Conservation (phyloP, 176 grass and related monocot genomes). For the Puya raimondii region DNA sequence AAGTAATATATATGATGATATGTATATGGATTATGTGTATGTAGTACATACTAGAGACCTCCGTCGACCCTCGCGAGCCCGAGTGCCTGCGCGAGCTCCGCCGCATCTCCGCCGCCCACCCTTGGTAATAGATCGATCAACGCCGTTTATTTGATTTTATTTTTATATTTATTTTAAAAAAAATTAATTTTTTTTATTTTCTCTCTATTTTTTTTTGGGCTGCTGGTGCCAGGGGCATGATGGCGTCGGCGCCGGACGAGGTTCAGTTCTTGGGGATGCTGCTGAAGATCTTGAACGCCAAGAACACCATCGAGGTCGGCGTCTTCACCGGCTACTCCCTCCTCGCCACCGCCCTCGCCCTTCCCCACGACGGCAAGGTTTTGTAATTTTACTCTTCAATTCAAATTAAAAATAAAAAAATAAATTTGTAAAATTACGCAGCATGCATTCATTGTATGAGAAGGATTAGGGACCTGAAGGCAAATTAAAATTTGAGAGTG, state of each 20-base stretch:
- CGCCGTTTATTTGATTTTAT: neutral
- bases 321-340: constrained; percentile 78
- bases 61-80: constrained; percentile 60
- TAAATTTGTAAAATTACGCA: neutral
- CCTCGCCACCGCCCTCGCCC: constrained; percentile 59
- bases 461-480: no score
- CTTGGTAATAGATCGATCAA: constrained; percentile 10
- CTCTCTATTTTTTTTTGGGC: neutral
- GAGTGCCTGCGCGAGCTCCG: constrained; percentile 65
- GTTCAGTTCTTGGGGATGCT: constrained; percentile 42
- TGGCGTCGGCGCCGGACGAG: constrained; percentile 48
- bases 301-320: constrained; percentile 66
- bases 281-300: constrained; percentile 63
- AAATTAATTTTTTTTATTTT: neutral
- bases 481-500: no score
- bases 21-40: neutral
- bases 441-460: no score
- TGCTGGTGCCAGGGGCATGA: constrained; percentile 23
- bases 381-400: neutral
- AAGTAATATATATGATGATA: neutral
- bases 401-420: neutral
- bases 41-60: constrained; percentile 60
- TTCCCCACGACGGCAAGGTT: constrained; percentile 65
- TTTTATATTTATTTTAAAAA: neutral
- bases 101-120: constrained; percentile 34